phyloP scores from a whole-genome alignment of 306 rosid genomes.

The Dalbergia cochinchinensis region DNA sequence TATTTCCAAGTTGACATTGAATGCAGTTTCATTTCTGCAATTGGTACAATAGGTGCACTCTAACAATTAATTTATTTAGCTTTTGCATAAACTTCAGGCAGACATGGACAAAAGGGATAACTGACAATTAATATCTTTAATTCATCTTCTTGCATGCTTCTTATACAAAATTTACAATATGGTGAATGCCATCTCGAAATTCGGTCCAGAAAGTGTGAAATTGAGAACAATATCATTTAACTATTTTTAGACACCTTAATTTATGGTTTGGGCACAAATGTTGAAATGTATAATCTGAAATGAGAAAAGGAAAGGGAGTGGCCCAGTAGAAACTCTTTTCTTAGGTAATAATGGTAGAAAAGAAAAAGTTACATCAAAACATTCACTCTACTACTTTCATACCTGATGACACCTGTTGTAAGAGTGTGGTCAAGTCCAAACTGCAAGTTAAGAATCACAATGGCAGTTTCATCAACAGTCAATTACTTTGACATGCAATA shows the following conservation, averaged over 20 bases:
- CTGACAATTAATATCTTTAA: slow-evolving; percentile 12
- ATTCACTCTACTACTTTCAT: slow-evolving; percentile 36
- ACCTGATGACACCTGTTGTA: slow-evolving; percentile 97
- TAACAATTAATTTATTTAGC: not conserved
- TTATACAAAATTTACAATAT: slow-evolving; percentile 19
- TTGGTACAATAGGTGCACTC: not conserved
- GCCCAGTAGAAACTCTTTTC: slow-evolving; percentile 18
- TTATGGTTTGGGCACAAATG: not conserved
- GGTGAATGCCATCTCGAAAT: slow-evolving; percentile 18
- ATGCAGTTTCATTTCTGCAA: not conserved
- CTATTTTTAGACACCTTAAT: slow-evolving; percentile 28
- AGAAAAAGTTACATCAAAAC: slow-evolving; percentile 4
- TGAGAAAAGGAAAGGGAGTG: slow-evolving; percentile 31
- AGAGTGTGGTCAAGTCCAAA: slow-evolving; percentile 99
- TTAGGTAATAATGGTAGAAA: slow-evolving; percentile 3
- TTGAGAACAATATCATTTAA: slow-evolving; percentile 10
- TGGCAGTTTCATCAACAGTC: slow-evolving; percentile 19
- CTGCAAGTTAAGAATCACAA: slow-evolving; percentile 61
- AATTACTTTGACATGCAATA: slow-evolving; percentile 22
- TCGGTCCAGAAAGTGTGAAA: not conserved
- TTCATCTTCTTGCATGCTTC: slow-evolving; percentile 13
- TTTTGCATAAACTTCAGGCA: slow-evolving; percentile 7
- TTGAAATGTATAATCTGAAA: not conserved
- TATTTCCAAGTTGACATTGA: slow-evolving; percentile 6
- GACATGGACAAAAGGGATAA: not conserved